Conservation (phyloP, 2,329 filamentous ascomycete species). For the Fusarium protoensiforme region DNA sequence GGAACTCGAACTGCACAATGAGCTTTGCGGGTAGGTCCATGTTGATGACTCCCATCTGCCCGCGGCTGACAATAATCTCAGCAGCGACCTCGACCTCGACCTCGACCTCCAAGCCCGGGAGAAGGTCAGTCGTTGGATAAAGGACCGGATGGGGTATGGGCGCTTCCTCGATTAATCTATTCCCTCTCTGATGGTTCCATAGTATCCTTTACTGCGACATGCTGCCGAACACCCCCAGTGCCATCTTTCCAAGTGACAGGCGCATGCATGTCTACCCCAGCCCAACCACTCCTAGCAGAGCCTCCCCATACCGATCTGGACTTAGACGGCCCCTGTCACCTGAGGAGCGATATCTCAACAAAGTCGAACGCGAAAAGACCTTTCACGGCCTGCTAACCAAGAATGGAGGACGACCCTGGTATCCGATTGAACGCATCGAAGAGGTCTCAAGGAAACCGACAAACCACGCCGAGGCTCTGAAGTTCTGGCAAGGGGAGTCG, state of each 20-base stretch:
- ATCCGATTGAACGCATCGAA: constrained; percentile 19
- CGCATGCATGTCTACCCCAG: constrained; percentile 24
- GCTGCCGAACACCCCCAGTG: constrained; percentile 25
- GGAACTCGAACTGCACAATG: neutral
- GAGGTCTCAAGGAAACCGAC: constrained; percentile 17
- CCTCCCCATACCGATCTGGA: neutral
- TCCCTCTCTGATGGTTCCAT: constrained; percentile 2
- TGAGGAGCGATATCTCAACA: constrained; percentile 10
- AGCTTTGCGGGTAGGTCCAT: constrained; percentile 4
- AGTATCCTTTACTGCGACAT: constrained; percentile 31
- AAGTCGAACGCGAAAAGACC: constrained; percentile 17
- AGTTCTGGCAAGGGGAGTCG: constrained; percentile 28
- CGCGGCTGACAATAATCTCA: constrained; percentile 9
- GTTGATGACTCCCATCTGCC: neutral
- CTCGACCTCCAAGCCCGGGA: constrained; percentile 13
- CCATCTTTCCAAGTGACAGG: constrained; percentile 21
- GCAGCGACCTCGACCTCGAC: constrained; percentile 1
- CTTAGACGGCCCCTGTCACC: neutral
- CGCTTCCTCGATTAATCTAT: neutral
- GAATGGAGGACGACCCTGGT: constrained; percentile 38
- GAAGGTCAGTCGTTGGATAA: constrained; percentile 33
- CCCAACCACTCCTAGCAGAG: constrained; percentile 1
- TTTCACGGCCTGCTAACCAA: constrained; percentile 17
- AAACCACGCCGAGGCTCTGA: constrained; percentile 13
- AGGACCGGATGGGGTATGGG: constrained; percentile 22